Evolutionary conservation across 169 alveolate species (phyloP), one percentile per base, ranked within the genome.

Genomic region (Cryptosporidium tyzzeri): DNA sequence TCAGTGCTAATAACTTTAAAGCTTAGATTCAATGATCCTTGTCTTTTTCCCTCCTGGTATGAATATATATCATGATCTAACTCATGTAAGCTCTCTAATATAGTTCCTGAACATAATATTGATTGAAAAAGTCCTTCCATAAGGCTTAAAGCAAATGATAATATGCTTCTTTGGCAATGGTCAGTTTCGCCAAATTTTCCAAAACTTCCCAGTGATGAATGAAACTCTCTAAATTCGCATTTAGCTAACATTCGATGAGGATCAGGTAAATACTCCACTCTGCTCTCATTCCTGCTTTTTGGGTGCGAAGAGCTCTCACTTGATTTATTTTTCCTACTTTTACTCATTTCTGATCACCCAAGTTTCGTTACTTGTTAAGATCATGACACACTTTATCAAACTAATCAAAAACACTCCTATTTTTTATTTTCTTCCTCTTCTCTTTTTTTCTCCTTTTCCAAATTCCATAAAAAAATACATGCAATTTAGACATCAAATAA

Each of bases 211-310:
- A 80, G 67, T 3, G 89, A 80, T 48, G 50, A 62, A 33, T 62
- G 89, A 48, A 80, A 80, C 50, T 80, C 75, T 44, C 23, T 80
- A 31, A 80, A 80, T 18, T 45, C n/a, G 16, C 89, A 59, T 45
- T 35, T 62, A 37, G 75, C 67, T 21, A 80, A 44, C 74, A 80
- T 41, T 61, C 35, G 35, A 65, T 80, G 89, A 23, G 53, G 74
- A 16, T 80, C 75, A 45, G 89, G 89, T 67, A 80, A 80, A 65
- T n/a, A 31, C 21, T 61, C 61, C 18, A 62, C 35, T 70, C 39
- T 65, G 33, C 71, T 65, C 71, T 65, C 71, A 33, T 65, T 35
- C 9, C 33, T 65, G 51, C 16, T 65, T 35, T 65, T 65, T 65
- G 48, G 18, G 50, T 37, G 53, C 23, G 71, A 37, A 33, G 50